Evolutionary conservation across 345 rosid species (phyloP).

Genomic region (Mallotus nudiflorus): DNA sequence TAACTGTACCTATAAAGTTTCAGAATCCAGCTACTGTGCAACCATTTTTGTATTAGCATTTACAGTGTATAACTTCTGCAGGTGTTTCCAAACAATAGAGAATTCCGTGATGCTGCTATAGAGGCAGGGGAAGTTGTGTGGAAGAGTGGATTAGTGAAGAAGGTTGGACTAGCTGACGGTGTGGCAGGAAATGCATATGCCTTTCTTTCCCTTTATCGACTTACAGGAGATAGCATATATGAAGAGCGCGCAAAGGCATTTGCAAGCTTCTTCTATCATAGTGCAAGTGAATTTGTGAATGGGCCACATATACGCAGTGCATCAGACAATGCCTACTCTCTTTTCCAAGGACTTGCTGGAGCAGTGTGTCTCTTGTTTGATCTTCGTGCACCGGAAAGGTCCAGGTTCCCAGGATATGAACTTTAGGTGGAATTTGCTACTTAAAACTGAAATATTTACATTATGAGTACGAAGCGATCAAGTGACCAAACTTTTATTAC

Average conservation of each 20-base stretch:
- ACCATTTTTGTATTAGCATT: too few species aligned
- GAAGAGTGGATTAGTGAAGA: conserved; percentile 81
- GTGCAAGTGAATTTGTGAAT: conserved; percentile 33
- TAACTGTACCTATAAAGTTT: neutral
- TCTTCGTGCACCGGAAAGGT: conserved; percentile 42
- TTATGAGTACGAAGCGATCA: too few species aligned
- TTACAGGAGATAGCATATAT: conserved; percentile 71
- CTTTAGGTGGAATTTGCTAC: conserved; percentile 34
- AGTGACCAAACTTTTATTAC: too few species aligned
- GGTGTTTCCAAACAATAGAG: conserved; percentile 67
- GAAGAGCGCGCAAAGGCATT: conserved; percentile 79
- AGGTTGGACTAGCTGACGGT: conserved; percentile 81
- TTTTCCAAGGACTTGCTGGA: conserved; percentile 78
- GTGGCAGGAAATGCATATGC: conserved; percentile 80
- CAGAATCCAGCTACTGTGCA: neutral
- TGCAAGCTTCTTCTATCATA: conserved; percentile 61
- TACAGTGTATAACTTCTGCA: too few species aligned
- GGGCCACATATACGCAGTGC: conserved; percentile 1
- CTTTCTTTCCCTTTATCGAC: conserved; percentile 70
- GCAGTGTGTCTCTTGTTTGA: conserved; percentile 76
- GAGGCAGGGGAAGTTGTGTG: conserved; percentile 98
- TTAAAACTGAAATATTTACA: too few species aligned
- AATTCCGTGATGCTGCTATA: conserved; percentile 75
- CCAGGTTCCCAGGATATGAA: conserved; percentile 85
- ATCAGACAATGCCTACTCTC: conserved; percentile 51